Evolutionary conservation across 2,329 filamentous ascomycete species (phyloP), one percentile per base, ranked within the genome.

Genomic region (Arthrocladium fulminans): DNA sequence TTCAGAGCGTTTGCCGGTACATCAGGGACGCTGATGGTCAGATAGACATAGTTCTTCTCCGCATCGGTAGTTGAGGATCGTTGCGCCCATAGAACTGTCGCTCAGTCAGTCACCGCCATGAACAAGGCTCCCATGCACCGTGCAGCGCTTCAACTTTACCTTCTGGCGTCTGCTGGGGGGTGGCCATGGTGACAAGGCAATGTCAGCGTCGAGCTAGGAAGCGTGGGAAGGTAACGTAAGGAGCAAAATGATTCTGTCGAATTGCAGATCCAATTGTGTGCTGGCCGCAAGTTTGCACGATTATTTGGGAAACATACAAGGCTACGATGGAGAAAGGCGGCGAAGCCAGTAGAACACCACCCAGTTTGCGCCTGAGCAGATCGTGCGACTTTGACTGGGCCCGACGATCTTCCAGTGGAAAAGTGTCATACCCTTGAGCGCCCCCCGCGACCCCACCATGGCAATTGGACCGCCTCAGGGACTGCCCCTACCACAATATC

Each of bases 81-180:
- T 76, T 98, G 92, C 58, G 92, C 90, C 92, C 92, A 98, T 70
- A 88, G 85, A 61, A 98, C 92, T 97, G 63, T 23, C 51, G 55
- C 35, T 37, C 25, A 45, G 45, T 47, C 49, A 42, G 45, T 56
- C 41, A 59, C 52, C 45, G 34, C 32, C 27, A 9, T 38, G 32
- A 10, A 40, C 22, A 44, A 45, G 47, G 30, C 30, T 19, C 40
- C 24, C 13, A 25, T 22, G 17, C 3, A 10, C 13, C 5, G n/a
- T 23, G 12, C 19, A 5, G 63, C 66, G 32, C 32, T 35, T 7
- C 6, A 35, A 8, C 7, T 15, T 50, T 65, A 73, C 71, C 71
- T 70, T 73, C 71, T 53, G 71, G 71, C 48, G 67, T 69, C 50
- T 62, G 55, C 53, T 65, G 59, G 45, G 62, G 57, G 13, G 48